Percentiles rank a stretch among this genome's conserved stretches.
Evolutionary conservation across 2,329 filamentous ascomycete genomes (phyloP).

Genomic region (Trichoderma sp.): DNA sequence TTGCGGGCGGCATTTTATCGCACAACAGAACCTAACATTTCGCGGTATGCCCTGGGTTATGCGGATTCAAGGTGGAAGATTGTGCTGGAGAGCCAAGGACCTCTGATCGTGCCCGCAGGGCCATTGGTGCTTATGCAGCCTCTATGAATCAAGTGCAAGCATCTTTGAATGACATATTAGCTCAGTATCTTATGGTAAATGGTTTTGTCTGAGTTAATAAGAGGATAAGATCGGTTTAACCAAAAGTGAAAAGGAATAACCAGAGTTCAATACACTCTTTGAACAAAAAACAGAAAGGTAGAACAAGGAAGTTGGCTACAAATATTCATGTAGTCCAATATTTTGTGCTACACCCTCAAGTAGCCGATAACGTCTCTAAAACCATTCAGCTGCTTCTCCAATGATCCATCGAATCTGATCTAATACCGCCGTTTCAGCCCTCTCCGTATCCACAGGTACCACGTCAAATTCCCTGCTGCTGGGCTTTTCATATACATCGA

Average conservation of each 20-base stretch:
- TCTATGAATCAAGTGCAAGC: not conserved
- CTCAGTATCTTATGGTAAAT: not conserved
- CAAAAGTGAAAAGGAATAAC: too few species aligned
- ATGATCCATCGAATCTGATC: not conserved
- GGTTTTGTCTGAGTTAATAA: not conserved
- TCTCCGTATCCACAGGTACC: not conserved
- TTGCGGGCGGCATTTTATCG: slow-evolving; percentile 62
- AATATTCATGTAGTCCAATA: not conserved
- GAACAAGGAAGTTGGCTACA: too few species aligned
- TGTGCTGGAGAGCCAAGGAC: slow-evolving; percentile 33
- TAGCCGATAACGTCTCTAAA: not conserved
- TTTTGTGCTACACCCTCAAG: not conserved
- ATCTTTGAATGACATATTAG: not conserved
- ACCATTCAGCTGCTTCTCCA: not conserved
- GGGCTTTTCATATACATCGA: not conserved
- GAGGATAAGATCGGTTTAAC: not conserved
- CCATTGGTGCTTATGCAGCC: slow-evolving; percentile 30
- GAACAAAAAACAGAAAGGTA: too few species aligned
- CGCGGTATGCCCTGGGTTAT: slow-evolving; percentile 37
- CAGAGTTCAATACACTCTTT: too few species aligned
- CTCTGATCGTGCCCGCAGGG: slow-evolving; percentile 36
- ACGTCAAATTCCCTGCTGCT: not conserved
- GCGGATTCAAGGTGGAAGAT: slow-evolving; percentile 32
- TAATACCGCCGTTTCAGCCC: not conserved
- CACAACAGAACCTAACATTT: slow-evolving; percentile 63